phyloP scores from a whole-genome alignment of 2,329 filamentous ascomycete genomes.

The Phyllosticta citribraziliensis region DNA sequence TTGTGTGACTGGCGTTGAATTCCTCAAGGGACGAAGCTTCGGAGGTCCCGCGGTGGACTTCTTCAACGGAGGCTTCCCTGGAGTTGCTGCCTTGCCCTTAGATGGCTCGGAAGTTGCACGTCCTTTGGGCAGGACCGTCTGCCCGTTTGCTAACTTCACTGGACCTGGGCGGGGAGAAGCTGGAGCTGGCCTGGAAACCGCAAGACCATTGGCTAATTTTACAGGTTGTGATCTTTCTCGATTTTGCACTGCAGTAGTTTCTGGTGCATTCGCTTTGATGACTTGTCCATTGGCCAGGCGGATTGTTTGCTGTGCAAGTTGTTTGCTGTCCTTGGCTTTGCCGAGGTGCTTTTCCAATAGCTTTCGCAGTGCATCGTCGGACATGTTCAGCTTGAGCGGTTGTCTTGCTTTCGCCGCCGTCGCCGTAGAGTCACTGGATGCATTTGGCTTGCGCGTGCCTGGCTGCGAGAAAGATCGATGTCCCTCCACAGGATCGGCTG shows the following conservation, averaged over 20 bases:
- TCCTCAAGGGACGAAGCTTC: not conserved
- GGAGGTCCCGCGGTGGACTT: not conserved
- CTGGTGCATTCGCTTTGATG: not conserved
- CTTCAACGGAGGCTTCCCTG: not conserved
- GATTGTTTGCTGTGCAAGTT: conserved; percentile 6
- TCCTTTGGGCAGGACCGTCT: not conserved
- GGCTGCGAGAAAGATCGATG: conserved; percentile 10
- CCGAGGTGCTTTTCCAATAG: conserved; percentile 4
- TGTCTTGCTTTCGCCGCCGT: not conserved
- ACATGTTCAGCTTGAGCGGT: conserved; percentile 1
- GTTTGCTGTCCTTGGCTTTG: conserved; percentile 5
- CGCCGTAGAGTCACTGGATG: not conserved
- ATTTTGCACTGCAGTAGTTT: not conserved
- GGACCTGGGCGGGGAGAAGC: not conserved
- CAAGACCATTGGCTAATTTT: not conserved
- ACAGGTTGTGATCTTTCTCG: not conserved
- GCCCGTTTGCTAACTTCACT: conserved; percentile 2
- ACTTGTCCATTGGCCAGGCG: conserved; percentile 5
- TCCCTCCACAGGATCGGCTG: not conserved
- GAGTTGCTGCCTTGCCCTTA: not conserved
- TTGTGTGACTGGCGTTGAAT: not conserved
- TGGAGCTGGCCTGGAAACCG: not conserved
- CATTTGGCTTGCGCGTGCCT: not conserved
- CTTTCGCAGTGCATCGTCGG: conserved; percentile 3
- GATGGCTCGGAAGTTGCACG: not conserved